Evolutionary conservation across 1,284 basidiomycete species (phyloP).

Genomic region (Papiliotrema laurentii): DNA sequence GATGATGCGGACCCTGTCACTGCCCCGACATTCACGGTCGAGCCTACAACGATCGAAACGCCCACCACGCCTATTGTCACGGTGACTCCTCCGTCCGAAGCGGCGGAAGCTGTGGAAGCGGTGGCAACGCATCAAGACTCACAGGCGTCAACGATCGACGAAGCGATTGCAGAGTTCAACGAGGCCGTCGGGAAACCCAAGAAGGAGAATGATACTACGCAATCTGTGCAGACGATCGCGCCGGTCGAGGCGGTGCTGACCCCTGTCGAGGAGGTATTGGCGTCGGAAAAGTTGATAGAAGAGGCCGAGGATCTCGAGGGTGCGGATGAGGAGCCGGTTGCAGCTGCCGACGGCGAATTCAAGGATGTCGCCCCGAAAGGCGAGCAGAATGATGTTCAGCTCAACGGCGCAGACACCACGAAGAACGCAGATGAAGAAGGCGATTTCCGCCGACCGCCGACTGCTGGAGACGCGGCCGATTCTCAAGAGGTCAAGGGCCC

Average conservation of each 20-base stretch:
- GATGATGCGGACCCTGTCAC: neutral
- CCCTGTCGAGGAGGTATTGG: neutral
- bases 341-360: neutral
- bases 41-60: neutral
- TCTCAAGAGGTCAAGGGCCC: no score
- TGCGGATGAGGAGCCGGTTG: neutral
- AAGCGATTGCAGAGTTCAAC: slow-evolving; percentile 31
- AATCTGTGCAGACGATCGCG: slow-evolving; percentile 4
- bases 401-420: neutral
- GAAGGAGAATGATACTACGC: neutral
- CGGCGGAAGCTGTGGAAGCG: neutral
- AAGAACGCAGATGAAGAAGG: no score
- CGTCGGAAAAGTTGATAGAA: neutral
- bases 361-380: neutral
- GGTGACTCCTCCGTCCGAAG: slow-evolving; percentile 3
- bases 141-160: slow-evolving; percentile 29
- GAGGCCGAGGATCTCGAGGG: neutral
- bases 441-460: no score
- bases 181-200: slow-evolving; percentile 13
- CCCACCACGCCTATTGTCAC: slow-evolving; percentile 3
- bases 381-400: neutral
- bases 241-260: slow-evolving; percentile 4
- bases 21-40: neutral
- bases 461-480: no score
- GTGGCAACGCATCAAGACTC: neutral